phyloP scores from a whole-genome alignment of 805 yeast genomes.

The Jamesozyma rosinii region DNA sequence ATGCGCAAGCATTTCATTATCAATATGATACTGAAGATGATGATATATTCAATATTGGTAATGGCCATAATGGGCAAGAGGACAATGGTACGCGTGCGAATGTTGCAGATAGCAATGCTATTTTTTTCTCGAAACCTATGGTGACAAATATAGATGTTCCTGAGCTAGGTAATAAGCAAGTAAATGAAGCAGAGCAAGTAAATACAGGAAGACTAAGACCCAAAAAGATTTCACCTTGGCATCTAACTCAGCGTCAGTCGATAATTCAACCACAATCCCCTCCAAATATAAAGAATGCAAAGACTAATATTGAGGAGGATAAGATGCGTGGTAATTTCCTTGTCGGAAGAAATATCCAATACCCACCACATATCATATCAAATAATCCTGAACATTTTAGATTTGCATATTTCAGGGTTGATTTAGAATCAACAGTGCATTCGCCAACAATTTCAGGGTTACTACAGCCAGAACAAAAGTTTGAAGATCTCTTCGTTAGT shows the following conservation, averaged over 20 bases:
- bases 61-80: constrained; percentile 11
- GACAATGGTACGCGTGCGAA: constrained; percentile 1
- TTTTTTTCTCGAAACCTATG: constrained; percentile 36
- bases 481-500: constrained; percentile 54
- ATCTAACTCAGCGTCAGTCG: constrained; percentile 26
- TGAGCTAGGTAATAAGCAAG: constrained; percentile 34
- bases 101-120: constrained; percentile 13
- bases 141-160: constrained; percentile 38
- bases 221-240: constrained; percentile 69
- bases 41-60: constrained; percentile 7
- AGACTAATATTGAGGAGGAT: constrained; percentile 2
- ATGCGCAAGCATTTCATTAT: constrained; percentile 32
- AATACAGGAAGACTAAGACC: constrained; percentile 65
- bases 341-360: constrained; percentile 30
- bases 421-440: constrained; percentile 79
- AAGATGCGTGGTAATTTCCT: constrained; percentile 21
- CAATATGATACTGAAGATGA: constrained; percentile 30
- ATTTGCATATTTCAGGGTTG: constrained; percentile 88
- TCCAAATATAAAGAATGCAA: constrained; percentile 8
- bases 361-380: constrained; percentile 38
- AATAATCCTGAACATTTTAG: constrained; percentile 52
- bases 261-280: constrained; percentile 4
- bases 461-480: constrained; percentile 50
- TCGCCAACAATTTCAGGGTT: constrained; percentile 82
- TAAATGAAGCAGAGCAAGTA: constrained; percentile 48